Conservation (phyloP, 805 yeast species). For the Starmerella riodocensis region DNA sequence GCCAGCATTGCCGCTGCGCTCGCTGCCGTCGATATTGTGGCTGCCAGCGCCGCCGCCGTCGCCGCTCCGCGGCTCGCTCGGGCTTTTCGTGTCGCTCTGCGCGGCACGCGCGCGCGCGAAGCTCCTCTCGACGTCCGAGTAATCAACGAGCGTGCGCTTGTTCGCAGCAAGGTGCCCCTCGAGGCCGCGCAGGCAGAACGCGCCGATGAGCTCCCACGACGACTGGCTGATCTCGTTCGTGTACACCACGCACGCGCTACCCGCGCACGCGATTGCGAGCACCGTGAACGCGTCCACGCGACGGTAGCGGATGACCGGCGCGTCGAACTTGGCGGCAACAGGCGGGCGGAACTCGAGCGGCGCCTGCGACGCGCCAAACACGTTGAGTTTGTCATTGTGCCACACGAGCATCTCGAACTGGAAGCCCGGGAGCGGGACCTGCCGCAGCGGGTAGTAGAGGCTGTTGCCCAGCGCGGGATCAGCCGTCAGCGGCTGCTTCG, state of each 20-base stretch:
- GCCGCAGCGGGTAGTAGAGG: conserved; percentile 11
- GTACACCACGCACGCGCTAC: conserved; percentile 9
- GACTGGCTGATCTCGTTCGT: conserved; percentile 12
- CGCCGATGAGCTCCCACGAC: conserved; percentile 19
- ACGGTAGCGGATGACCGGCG: conserved; percentile 3
- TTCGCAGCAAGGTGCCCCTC: not conserved
- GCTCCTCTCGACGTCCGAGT: conserved; percentile 1
- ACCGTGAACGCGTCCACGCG: conserved; percentile 15
- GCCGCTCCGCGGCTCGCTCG: not conserved
- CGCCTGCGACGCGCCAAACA: conserved; percentile 1
- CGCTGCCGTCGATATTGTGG: not conserved
- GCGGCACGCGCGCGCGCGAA: not conserved
- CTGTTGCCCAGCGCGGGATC: not conserved
- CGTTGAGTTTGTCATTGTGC: conserved; percentile 12
- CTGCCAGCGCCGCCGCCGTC: conserved; percentile 3
- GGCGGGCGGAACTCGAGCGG: not conserved
- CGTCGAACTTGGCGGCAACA: not conserved
- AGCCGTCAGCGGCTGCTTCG: not conserved
- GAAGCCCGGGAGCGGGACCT: conserved; percentile 10
- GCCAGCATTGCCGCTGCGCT: not conserved
- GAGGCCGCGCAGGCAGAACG: conserved; percentile 5
- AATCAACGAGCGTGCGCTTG: not conserved
- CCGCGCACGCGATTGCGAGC: conserved; percentile 8
- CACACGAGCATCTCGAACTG: conserved; percentile 13
- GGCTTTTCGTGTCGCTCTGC: not conserved